Evolutionary conservation across 208 protist species (phyloP), one percentile per base, ranked within the genome.

Genomic region (Crithidia expoeki): DNA sequence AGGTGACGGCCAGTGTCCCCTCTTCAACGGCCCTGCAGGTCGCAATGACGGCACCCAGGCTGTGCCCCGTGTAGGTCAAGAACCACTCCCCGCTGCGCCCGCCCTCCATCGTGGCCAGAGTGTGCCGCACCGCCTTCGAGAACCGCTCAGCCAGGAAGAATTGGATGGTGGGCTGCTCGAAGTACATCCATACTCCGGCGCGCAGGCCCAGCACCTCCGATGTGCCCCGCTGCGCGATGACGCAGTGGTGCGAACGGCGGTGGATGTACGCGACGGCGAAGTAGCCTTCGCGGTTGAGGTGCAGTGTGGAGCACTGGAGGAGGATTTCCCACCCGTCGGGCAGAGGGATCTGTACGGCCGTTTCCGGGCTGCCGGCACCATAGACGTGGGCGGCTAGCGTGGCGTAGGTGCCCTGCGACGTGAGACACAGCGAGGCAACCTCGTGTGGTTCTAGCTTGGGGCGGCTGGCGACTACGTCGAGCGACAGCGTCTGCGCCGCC

Each of bases 31-130:
- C 91, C 30, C 93, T 73, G 61, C 77, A 84, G 23, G 89, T 76
- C 1, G 93, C 93, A 53, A 97, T 77, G 68, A 96, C 86, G 42
- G 90, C 93, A 23, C 93, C 93, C 25, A 97, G 85, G 77, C 90
- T 96, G 74, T 97, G 93, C 0, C 93, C 93, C 1, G 93, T 96
- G 78, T 97, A 94, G 56, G 83, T 92, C 23, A 97, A 52, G 49
- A 81, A 80, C 80, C 83, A 95, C 46, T 75, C 68, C 16, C 55
- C 68, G 28, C 59, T 57, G 1, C 62, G 47, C 5, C 51, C 68
- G 14, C 44, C 62, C 12, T 76, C 56, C 69, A 67, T 73, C 28
- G 51, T 49, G 23, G 49, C 36, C 28, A 94, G 64, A 19, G 74
- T 64, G 25, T 88, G 67, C 57, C 83, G 79, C 42, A 97, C 89